Evolutionary conservation across 2,329 filamentous ascomycete species (phyloP).

Genomic region (Xylogone sp.): DNA sequence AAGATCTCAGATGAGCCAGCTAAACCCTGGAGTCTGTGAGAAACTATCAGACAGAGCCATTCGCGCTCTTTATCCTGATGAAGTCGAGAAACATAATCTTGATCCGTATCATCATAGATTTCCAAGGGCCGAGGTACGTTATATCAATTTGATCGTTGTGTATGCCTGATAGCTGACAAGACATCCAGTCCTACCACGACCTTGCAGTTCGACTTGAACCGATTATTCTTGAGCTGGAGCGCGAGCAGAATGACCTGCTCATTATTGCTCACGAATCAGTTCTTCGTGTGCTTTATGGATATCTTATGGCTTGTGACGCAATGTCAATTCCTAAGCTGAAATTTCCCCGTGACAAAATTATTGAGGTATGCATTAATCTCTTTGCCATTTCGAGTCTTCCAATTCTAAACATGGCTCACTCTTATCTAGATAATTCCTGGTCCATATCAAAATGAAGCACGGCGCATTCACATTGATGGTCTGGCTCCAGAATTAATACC

Average conservation of each 20-base stretch:
- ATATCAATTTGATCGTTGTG: not conserved
- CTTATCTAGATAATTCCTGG: slow-evolving; percentile 74
- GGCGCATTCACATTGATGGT: slow-evolving; percentile 78
- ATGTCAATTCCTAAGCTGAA: slow-evolving; percentile 89
- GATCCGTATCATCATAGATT: slow-evolving; percentile 98
- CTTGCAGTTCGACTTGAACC: slow-evolving; percentile 96
- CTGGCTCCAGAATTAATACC: slow-evolving; percentile 64
- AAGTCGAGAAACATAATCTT: slow-evolving; percentile 86
- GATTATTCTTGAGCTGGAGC: slow-evolving; percentile 94
- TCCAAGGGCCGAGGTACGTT: slow-evolving; percentile 78
- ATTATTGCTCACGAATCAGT: slow-evolving; percentile 98
- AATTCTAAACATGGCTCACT: not conserved
- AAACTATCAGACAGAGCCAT: slow-evolving; percentile 85
- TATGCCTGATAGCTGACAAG: slow-evolving; percentile 18
- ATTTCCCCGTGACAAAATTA: slow-evolving; percentile 95
- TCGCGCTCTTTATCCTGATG: slow-evolving; percentile 78
- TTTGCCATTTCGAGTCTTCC: not conserved
- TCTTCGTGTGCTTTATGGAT: slow-evolving; percentile 93
- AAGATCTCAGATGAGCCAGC: slow-evolving; percentile 92
- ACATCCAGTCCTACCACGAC: slow-evolving; percentile 84
- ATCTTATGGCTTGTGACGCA: slow-evolving; percentile 97
- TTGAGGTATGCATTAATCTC: slow-evolving; percentile 56
- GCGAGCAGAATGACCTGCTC: slow-evolving; percentile 94
- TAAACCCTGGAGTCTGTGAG: slow-evolving; percentile 95
- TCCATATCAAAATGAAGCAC: slow-evolving; percentile 94